A percentile compares a stretch with the other conserved stretches of the same genome.
phyloP scores from a whole-genome alignment of 441 rosid genomes.

The Jatropha multifida region DNA sequence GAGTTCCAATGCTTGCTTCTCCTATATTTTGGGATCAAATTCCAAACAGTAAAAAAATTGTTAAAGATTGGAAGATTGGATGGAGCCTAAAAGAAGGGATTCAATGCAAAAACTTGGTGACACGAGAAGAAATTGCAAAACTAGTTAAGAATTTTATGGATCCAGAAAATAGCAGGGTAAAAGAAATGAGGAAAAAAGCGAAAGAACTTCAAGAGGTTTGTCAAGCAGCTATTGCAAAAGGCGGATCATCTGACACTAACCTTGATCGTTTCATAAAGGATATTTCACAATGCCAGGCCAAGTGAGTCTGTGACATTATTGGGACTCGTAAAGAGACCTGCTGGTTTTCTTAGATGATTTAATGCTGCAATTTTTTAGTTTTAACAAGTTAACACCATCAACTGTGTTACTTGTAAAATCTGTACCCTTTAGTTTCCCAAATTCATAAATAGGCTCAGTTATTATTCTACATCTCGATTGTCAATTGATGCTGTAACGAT shows the following conservation, averaged over 20 bases:
- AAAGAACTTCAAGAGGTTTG: constrained; percentile 24
- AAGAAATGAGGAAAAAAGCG: constrained; percentile 31
- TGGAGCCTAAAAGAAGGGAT: constrained; percentile 26
- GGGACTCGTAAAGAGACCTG: too few species aligned
- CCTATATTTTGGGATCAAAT: constrained; percentile 47
- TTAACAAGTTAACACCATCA: too few species aligned
- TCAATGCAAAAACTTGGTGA: constrained; percentile 10
- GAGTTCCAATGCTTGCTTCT: constrained; percentile 42
- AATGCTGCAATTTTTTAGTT: too few species aligned
- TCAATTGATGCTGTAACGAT: too few species aligned
- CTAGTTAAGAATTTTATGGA: constrained; percentile 38
- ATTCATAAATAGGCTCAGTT: too few species aligned
- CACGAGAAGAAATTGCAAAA: constrained; percentile 18
- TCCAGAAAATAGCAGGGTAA: constrained; percentile 25
- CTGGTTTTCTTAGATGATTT: too few species aligned
- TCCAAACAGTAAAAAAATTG: constrained; percentile 34
- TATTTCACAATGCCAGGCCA: constrained; percentile 6
- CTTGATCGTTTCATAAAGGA: constrained; percentile 27
- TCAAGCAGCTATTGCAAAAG: constrained; percentile 19
- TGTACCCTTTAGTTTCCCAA: too few species aligned
- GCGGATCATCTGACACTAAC: constrained; percentile 29
- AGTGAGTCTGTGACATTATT: too few species aligned
- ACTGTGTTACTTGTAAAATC: too few species aligned
- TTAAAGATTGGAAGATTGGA: constrained; percentile 58
- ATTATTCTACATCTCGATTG: too few species aligned